Percentiles rank a stretch among this genome's conserved stretches.
phyloP scores from a whole-genome alignment of 768 basidiomycete species.

The Galerina sulciceps region DNA sequence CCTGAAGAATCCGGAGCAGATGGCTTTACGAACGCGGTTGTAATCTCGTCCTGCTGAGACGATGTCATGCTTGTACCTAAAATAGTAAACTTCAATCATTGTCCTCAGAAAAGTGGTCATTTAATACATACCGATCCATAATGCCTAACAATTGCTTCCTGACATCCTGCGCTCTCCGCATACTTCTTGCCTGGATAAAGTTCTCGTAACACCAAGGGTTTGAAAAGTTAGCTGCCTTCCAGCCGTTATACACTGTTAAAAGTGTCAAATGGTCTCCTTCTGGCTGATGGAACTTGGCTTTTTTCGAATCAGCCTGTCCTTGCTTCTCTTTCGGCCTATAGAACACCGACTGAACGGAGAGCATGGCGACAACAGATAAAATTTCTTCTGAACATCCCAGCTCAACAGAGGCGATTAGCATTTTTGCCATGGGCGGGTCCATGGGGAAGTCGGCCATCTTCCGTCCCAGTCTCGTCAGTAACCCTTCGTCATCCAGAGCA shows the following conservation, averaged over 20 bases:
- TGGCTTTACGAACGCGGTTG: slow-evolving; percentile 91
- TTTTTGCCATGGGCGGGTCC: slow-evolving; percentile 95
- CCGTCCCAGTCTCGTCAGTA: slow-evolving; percentile 90
- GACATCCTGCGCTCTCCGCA: slow-evolving; percentile 97
- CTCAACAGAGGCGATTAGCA: slow-evolving; percentile 97
- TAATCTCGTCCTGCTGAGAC: slow-evolving; percentile 90
- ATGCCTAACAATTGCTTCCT: slow-evolving; percentile 97
- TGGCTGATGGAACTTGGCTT: slow-evolving; percentile 99
- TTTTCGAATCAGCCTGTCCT: slow-evolving; percentile 98
- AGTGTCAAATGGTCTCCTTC: slow-evolving; percentile 96
- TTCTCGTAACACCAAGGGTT: slow-evolving; percentile 99
- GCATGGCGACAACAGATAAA: slow-evolving; percentile 95
- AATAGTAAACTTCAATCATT: slow-evolving; percentile 11
- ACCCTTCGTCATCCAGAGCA: slow-evolving; percentile 94
- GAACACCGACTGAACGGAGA: slow-evolving; percentile 95
- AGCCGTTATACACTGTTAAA: slow-evolving; percentile 96
- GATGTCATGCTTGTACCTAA: slow-evolving; percentile 95
- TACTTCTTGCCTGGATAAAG: slow-evolving; percentile 96
- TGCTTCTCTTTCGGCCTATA: slow-evolving; percentile 99
- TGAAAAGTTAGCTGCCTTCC: slow-evolving; percentile 95
- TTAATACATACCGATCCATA: slow-evolving; percentile 84
- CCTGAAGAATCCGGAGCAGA: slow-evolving; percentile 97
- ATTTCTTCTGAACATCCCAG: slow-evolving; percentile 98
- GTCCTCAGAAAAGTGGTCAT: neutral
- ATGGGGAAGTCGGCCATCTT: slow-evolving; percentile 99